phyloP scores from a whole-genome alignment of 352 stramenopile genomes.

The Elongisporangium prolatum region DNA sequence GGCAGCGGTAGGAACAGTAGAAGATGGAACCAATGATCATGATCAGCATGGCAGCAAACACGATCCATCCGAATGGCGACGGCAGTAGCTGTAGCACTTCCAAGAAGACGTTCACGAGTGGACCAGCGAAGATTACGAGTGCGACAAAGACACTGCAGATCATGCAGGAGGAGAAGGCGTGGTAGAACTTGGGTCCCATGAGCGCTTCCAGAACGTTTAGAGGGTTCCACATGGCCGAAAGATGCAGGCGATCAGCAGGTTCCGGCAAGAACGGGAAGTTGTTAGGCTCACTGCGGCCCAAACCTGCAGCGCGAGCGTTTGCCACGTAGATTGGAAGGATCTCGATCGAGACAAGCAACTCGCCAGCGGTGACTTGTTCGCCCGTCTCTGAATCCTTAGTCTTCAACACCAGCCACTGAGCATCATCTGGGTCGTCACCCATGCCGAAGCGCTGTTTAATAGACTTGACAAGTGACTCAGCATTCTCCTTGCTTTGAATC shows the following conservation, averaged over 20 bases:
- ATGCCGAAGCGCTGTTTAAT: slow-evolving; percentile 75
- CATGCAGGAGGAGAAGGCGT: slow-evolving; percentile 59
- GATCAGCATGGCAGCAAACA: slow-evolving; percentile 41
- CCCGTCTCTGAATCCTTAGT: slow-evolving; percentile 55
- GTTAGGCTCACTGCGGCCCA: slow-evolving; percentile 76
- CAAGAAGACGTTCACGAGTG: slow-evolving; percentile 66
- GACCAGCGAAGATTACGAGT: slow-evolving; percentile 62
- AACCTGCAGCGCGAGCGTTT: slow-evolving; percentile 52
- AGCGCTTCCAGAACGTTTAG: slow-evolving; percentile 73
- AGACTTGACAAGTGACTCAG: slow-evolving; percentile 60
- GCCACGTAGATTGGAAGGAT: slow-evolving; percentile 59
- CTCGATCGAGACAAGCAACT: slow-evolving; percentile 71
- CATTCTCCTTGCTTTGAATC: slow-evolving; percentile 51
- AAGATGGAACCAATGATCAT: slow-evolving; percentile 30
- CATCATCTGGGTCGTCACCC: slow-evolving; percentile 72
- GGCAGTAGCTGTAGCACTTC: slow-evolving; percentile 63
- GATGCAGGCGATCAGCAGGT: slow-evolving; percentile 64
- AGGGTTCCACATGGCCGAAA: slow-evolving; percentile 82
- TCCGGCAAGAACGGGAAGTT: slow-evolving; percentile 71
- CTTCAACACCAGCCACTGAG: slow-evolving; percentile 70
- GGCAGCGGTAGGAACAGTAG: slow-evolving; percentile 58
- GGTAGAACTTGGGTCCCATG: slow-evolving; percentile 73
- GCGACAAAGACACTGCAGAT: slow-evolving; percentile 48
- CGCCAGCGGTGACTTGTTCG: slow-evolving; percentile 51
- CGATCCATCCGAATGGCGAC: slow-evolving; percentile 48